Conservation (phyloP, 306 rosid species). For the Nissolia schottii region DNA sequence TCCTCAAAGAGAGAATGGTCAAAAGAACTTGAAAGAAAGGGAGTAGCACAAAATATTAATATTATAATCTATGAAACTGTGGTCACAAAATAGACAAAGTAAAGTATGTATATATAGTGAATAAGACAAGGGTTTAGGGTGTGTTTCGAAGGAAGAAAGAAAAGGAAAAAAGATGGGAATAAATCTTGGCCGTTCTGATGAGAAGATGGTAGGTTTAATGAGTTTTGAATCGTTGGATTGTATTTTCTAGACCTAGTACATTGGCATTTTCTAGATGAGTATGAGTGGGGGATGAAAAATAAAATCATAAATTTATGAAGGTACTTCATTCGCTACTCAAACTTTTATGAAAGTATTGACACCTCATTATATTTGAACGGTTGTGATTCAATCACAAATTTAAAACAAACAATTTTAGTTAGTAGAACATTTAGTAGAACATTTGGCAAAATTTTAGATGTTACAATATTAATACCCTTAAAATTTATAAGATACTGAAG, state of each 20-base stretch:
- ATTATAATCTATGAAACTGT: neutral
- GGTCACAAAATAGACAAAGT: neutral
- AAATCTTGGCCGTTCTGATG: conserved; percentile 11
- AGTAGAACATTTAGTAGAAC: too few species aligned
- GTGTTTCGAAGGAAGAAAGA: neutral
- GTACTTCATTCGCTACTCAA: too few species aligned
- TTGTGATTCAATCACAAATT: too few species aligned
- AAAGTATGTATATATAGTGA: neutral
- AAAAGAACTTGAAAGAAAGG: neutral
- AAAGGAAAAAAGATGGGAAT: neutral
- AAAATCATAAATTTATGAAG: too few species aligned
- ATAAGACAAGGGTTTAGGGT: neutral
- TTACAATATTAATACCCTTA: too few species aligned
- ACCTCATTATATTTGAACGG: too few species aligned
- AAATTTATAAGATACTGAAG: too few species aligned
- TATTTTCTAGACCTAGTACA: neutral
- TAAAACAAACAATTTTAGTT: too few species aligned
- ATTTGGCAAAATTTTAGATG: too few species aligned
- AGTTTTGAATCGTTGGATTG: conserved; percentile 26
- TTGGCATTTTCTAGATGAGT: neutral
- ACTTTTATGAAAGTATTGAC: too few species aligned
- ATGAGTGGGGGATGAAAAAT: neutral
- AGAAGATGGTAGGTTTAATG: conserved; percentile 11
- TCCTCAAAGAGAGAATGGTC: neutral
- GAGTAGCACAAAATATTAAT: neutral